Evolutionary conservation across 163 green algal genomes (phyloP).

Genomic region (Picocystis sp.): DNA sequence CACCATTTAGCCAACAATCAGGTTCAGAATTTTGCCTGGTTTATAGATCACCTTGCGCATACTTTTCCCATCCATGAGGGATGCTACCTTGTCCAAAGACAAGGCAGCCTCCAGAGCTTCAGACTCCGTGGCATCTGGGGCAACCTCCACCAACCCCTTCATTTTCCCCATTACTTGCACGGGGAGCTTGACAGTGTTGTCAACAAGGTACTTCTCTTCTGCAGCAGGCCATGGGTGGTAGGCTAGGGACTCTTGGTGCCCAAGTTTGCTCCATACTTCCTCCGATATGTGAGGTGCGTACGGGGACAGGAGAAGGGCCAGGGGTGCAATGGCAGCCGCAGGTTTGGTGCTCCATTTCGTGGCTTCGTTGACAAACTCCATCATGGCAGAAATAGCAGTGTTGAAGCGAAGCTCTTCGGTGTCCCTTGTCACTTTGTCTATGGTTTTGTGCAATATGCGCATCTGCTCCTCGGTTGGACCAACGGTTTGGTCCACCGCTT

Average conservation of each 20-base stretch:
- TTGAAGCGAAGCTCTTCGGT: conserved; percentile 95
- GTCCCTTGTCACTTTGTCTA: conserved; percentile 86
- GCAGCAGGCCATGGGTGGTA: conserved; percentile 75
- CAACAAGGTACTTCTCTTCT: conserved; percentile 60
- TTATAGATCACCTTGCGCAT: conserved; percentile 91
- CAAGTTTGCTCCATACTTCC: conserved; percentile 65
- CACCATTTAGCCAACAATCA: conserved; percentile 49
- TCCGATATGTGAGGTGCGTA: conserved; percentile 92
- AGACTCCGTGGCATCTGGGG: conserved; percentile 34
- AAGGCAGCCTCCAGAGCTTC: conserved; percentile 48
- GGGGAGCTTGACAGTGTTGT: conserved; percentile 53
- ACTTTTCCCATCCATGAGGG: conserved; percentile 65
- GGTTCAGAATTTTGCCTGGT: conserved; percentile 80
- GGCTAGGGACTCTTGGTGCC: conserved; percentile 32
- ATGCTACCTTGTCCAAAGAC: conserved; percentile 38
- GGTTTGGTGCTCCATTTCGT: conserved; percentile 38
- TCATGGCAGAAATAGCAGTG: conserved; percentile 93
- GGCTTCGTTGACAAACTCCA: conserved; percentile 94
- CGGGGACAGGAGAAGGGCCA: conserved; percentile 78
- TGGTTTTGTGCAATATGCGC: conserved; percentile 56
- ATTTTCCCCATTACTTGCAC: conserved; percentile 76
- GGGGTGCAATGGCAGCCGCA: conserved; percentile 42
- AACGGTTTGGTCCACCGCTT: conserved; percentile 11
- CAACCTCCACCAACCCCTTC: conserved; percentile 60
- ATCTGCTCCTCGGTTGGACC: conserved; percentile 50